Base-by-base conservation (phyloP, 139 green algal species). In the Gonium pectorale region DNA sequence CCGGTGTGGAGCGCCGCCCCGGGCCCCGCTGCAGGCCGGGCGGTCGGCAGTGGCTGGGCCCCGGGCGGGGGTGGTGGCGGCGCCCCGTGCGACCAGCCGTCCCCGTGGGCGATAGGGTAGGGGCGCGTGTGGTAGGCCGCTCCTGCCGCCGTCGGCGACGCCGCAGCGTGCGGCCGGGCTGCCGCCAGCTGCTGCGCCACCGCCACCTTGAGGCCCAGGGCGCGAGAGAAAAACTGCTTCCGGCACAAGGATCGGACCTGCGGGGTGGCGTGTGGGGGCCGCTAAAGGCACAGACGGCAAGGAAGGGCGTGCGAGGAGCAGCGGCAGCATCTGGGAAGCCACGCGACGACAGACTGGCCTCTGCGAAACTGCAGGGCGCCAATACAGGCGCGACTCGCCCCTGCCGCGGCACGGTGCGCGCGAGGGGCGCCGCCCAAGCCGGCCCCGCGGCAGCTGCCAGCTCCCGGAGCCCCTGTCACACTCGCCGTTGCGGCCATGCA, bases 221-320 rank as follows among this genome's bases (percentile, higher is more conserved):
- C 92, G n/a, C 93, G 89, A 11, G 90, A 86, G 72, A 95, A 93
- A 81, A 97, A 97, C 87, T 97, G 95, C 63, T 86, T 84, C 5
- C 92, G 83, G 69, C 92, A 94, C 24, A 97, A 67, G 60, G 78
- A 52, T 9, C 95, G 92, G 37, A 95, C 90, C 91, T 97, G 88
- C 64, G 56, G 35, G 44, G 35, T 1, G 66, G n/a, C n/a, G n/a
- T n/a, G n/a, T n/a, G n/a, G n/a, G n/a, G n/a, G n/a, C n/a, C 2
- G 31, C 8, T 38, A 59, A 26, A 11, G 31, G 11, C 8, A 13
- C 5, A 31, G 46, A 27, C 19, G n/a, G n/a, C n/a, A n/a, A n/a
- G n/a, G n/a, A n/a, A n/a, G n/a, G n/a, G n/a, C n/a, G n/a, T n/a
- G n/a, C n/a, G n/a, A n/a, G n/a, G n/a, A n/a, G n/a, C n/a, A n/a